Evolutionary conservation across 2,329 filamentous ascomycete species (phyloP).

Genomic region (Paracoccidioides lutzii): DNA sequence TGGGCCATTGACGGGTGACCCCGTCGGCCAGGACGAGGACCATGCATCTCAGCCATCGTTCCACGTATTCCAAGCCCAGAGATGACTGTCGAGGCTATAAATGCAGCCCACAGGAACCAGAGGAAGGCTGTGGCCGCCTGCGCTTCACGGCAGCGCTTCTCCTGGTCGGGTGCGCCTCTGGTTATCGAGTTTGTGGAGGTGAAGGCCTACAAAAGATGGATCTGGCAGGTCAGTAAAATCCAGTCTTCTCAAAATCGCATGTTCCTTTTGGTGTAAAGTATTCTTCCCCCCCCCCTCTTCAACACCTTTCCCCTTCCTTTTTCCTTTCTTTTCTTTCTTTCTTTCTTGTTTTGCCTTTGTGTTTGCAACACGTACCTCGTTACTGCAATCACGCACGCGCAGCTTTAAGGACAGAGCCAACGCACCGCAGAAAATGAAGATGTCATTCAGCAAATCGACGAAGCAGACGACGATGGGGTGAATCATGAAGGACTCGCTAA

Average conservation of each 20-base stretch:
- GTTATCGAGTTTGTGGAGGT: slow-evolving; percentile 33
- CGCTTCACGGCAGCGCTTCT: slow-evolving; percentile 38
- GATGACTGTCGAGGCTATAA: slow-evolving; percentile 29
- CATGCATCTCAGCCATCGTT: slow-evolving; percentile 2
- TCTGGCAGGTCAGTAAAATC: neutral
- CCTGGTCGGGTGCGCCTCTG: slow-evolving; percentile 25
- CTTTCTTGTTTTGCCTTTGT: neutral
- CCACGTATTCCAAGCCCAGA: slow-evolving; percentile 21
- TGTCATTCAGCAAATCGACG: slow-evolving; percentile 34
- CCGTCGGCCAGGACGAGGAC: slow-evolving; percentile 8
- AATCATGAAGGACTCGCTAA: slow-evolving; percentile 27
- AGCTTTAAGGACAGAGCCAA: slow-evolving; percentile 38
- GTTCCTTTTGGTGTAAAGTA: neutral
- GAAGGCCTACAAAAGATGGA: slow-evolving; percentile 22
- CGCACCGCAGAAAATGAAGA: slow-evolving; percentile 37
- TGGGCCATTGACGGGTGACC: slow-evolving; percentile 11
- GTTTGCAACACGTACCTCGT: slow-evolving; percentile 25
- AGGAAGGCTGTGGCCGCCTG: slow-evolving; percentile 40
- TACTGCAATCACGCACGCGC: slow-evolving; percentile 33
- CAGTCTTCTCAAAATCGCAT: neutral
- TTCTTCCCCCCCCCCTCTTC: no score
- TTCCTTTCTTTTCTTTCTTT: neutral
- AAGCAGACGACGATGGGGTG: slow-evolving; percentile 33
- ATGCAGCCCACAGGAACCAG: slow-evolving; percentile 38
- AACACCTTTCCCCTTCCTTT: neutral